These are phyloP conservation scores for Singerocomus inundabilis DNA, from an alignment of 1,284 basidiomycete genomes.

Conservation along the genomic window DNA sequence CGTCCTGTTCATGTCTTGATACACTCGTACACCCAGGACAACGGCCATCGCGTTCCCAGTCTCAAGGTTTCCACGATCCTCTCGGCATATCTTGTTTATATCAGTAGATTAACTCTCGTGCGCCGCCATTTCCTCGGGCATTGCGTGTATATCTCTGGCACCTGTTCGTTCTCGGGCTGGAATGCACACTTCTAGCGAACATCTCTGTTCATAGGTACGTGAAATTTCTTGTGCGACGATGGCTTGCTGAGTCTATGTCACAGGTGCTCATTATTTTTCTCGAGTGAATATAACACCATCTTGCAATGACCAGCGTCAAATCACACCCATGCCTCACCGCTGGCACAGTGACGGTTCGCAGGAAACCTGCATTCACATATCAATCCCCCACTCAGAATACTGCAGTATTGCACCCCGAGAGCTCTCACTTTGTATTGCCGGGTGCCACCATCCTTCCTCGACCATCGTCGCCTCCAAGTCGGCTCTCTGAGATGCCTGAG, in stretches of 20 bases:
- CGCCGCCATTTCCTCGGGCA: slow-evolving; percentile 2
- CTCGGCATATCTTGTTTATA: slow-evolving; percentile 28
- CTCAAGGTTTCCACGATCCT: slow-evolving; percentile 14
- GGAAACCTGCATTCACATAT: slow-evolving; percentile 52
- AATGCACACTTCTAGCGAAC: slow-evolving; percentile 19
- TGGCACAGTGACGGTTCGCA: slow-evolving; percentile 34
- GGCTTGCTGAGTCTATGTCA: slow-evolving; percentile 3
- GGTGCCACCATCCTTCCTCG: slow-evolving; percentile 11
- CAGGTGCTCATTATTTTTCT: slow-evolving; percentile 14
- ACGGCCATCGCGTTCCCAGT: slow-evolving; percentile 8
- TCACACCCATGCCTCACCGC: slow-evolving; percentile 9
- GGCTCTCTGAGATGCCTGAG: slow-evolving; percentile 21
- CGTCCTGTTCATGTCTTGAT: slow-evolving; percentile 28
- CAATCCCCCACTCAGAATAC: slow-evolving; percentile 43
- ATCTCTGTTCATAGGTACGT: slow-evolving; percentile 25
- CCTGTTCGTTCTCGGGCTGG: slow-evolving; percentile 16
- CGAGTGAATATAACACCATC: slow-evolving; percentile 9
- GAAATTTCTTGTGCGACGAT: not conserved
- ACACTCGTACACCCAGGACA: slow-evolving; percentile 15
- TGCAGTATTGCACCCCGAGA: slow-evolving; percentile 16
- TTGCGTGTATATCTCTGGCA: slow-evolving; percentile 17
- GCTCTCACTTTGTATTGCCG: slow-evolving; percentile 8
- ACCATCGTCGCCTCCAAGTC: slow-evolving; percentile 5
- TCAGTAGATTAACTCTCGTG: slow-evolving; percentile 13
- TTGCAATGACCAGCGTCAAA: slow-evolving; percentile 28